Conservation (phyloP, 1,284 basidiomycete species). For the Tylopilus sp. region DNA sequence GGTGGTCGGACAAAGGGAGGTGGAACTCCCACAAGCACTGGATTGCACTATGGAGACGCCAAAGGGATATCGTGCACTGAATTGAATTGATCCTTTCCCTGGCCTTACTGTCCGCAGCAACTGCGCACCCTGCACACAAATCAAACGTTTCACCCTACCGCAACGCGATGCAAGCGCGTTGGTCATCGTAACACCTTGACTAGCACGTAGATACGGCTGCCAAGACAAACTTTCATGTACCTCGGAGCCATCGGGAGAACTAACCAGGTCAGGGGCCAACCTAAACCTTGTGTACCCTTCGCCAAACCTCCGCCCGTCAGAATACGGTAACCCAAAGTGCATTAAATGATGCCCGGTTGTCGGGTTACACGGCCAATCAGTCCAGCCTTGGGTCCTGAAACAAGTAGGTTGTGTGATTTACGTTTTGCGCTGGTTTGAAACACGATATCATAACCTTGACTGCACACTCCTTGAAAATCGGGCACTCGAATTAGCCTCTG, state of each 20-base stretch:
- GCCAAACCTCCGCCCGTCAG: slow-evolving; percentile 18
- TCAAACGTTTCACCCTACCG: neutral
- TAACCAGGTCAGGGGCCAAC: slow-evolving; percentile 5
- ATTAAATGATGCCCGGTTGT: neutral
- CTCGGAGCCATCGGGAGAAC: neutral
- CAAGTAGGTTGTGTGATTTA: slow-evolving; percentile 17
- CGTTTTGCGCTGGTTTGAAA: slow-evolving; percentile 9
- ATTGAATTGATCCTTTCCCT: too few species aligned
- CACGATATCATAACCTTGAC: neutral
- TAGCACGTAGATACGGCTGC: neutral
- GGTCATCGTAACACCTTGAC: neutral
- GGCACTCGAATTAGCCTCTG: neutral
- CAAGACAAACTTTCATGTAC: neutral
- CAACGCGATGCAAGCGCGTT: neutral
- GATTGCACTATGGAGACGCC: neutral
- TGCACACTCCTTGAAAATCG: slow-evolving; percentile 1
- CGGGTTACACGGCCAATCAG: slow-evolving; percentile 1
- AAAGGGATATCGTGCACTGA: too few species aligned
- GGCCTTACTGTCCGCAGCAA: slow-evolving; percentile 3
- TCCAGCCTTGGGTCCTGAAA: slow-evolving; percentile 14
- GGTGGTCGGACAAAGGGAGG: neutral
- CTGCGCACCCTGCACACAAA: neutral
- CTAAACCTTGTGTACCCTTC: slow-evolving; percentile 9
- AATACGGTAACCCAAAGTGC: neutral
- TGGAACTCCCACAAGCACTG: neutral